phyloP scores from a whole-genome alignment of 2,329 filamentous ascomycete genomes.

The Sclerotiophoma versabilis region DNA sequence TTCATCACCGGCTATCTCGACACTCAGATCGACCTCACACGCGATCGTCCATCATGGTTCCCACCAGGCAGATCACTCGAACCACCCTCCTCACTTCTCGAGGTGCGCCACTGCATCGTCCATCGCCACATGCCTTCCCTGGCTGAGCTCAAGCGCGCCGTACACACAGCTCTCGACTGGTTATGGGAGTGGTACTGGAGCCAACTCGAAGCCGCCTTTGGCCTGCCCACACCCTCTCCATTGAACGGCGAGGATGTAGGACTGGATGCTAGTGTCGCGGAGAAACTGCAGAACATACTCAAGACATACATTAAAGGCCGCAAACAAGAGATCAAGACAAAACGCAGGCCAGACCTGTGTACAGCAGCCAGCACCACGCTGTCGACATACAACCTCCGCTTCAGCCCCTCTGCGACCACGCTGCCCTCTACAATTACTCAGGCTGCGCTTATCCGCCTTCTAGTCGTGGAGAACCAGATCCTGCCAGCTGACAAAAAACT shows the following conservation, averaged over 20 bases:
- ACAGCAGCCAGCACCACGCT: constrained; percentile 28
- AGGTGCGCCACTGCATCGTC: constrained; percentile 86
- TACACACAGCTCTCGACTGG: constrained; percentile 77
- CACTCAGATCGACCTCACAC: constrained; percentile 55
- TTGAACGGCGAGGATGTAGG: not conserved
- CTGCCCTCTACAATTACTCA: constrained; percentile 18
- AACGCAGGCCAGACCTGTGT: constrained; percentile 3
- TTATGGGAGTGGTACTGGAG: constrained; percentile 90
- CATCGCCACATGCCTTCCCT: constrained; percentile 86
- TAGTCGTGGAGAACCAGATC: constrained; percentile 23
- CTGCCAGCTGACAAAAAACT: constrained; percentile 47
- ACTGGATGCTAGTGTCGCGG: constrained; percentile 2
- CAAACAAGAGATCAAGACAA: constrained; percentile 41
- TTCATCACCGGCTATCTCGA: constrained; percentile 85
- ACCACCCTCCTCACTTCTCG: constrained; percentile 76
- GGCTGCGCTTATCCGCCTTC: constrained; percentile 4
- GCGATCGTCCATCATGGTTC: constrained; percentile 38
- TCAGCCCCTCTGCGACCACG: constrained; percentile 6
- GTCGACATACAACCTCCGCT: constrained; percentile 24
- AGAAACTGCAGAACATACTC: constrained; percentile 39
- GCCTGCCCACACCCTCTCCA: not conserved
- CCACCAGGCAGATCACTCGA: constrained; percentile 31
- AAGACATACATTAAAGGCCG: constrained; percentile 43
- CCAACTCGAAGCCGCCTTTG: constrained; percentile 52
- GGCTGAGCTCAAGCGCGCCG: constrained; percentile 72